Base-by-base conservation (phyloP, 306 rosid genomes). In the Glycine tomentella region DNA sequence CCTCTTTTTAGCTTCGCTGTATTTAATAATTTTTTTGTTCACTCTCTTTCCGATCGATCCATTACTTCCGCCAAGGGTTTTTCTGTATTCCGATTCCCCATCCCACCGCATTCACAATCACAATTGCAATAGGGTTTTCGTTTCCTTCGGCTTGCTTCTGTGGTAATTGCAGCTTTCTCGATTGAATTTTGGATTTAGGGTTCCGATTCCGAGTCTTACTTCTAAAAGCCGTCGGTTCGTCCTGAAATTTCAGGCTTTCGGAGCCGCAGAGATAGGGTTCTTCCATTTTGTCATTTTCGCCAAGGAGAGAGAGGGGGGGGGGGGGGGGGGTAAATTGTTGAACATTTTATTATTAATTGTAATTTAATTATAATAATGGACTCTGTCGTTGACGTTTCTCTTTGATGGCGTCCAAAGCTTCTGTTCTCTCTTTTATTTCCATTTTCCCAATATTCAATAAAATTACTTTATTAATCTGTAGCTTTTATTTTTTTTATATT, bases 381-480 rank as follows among this genome's bases (percentile, higher is more conserved):
- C 10, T 62, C 53, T 50, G 80, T 81, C 72, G 56, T 73, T 73
- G 73, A 82, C 68, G 40, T 66, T 72, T 79, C 62, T 81, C 72
- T 57, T 76, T 81, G 84, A 82, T 87, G 70, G 81, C 84, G 80
- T 83, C 73, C 84, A 85, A 80, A 62, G 74, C 40, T 87, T 83
- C 57, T 50, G 46, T 65, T 34, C 15, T 77, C 20, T 34, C 46
- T 77, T 81, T 17, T 73, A 64, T 89, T 75, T 38, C 72, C 48
- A 17, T 64, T 14, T 5, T 34, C 53, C 25, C 36, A 11, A 80
- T 65, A 66, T 56, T 86, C 36, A 15, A 80, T 65, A 61, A 25
- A 25, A 25, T 56, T 86, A 14, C 68, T 49, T 67, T 25, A 76
- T 81, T 83, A 57, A 69, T 81, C 56, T 45, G 72, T 52, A 63